phyloP scores from a whole-genome alignment of 1,139 yeast species.

The Schwanniomyces etchellsii region DNA sequence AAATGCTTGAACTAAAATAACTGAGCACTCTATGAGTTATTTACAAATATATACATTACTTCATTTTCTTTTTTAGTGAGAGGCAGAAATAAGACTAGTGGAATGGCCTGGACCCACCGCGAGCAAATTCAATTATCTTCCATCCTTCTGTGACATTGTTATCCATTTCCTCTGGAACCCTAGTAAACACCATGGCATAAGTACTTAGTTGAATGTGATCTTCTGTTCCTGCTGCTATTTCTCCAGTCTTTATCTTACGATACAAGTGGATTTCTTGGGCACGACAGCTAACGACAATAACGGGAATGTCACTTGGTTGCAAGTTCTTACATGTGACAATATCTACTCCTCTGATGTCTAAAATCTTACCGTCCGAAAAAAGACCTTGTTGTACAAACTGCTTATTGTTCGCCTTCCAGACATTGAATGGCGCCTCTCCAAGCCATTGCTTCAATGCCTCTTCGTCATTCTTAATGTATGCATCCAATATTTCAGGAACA shows the following conservation, averaged over 20 bases:
- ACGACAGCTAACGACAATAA: slow-evolving; percentile 88
- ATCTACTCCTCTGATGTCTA: slow-evolving; percentile 95
- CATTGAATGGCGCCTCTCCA: slow-evolving; percentile 94
- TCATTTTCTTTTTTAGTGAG: not conserved
- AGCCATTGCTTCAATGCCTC: slow-evolving; percentile 82
- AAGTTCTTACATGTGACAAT: slow-evolving; percentile 82
- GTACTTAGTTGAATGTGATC: slow-evolving; percentile 90
- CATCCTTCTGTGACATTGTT: slow-evolving; percentile 94
- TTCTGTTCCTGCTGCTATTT: slow-evolving; percentile 93
- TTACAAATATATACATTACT: not conserved
- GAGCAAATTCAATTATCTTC: slow-evolving; percentile 92
- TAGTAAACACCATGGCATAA: slow-evolving; percentile 92
- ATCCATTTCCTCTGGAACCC: slow-evolving; percentile 88
- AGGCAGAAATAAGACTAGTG: slow-evolving; percentile 53
- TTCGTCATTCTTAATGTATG: slow-evolving; percentile 90
- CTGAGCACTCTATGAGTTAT: not conserved
- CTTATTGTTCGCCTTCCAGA: slow-evolving; percentile 91
- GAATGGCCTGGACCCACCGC: slow-evolving; percentile 90
- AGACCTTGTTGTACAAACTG: slow-evolving; percentile 89
- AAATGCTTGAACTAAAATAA: too few species aligned
- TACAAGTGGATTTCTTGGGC: slow-evolving; percentile 94
- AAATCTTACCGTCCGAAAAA: slow-evolving; percentile 84
- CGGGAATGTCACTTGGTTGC: slow-evolving; percentile 92
- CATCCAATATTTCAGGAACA: slow-evolving; percentile 92
- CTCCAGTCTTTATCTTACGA: slow-evolving; percentile 87